A percentile compares a stretch with the other conserved stretches of the same genome.
Evolutionary conservation across 2,329 filamentous ascomycete species (phyloP).

Genomic region (Diaporthe caulivora): DNA sequence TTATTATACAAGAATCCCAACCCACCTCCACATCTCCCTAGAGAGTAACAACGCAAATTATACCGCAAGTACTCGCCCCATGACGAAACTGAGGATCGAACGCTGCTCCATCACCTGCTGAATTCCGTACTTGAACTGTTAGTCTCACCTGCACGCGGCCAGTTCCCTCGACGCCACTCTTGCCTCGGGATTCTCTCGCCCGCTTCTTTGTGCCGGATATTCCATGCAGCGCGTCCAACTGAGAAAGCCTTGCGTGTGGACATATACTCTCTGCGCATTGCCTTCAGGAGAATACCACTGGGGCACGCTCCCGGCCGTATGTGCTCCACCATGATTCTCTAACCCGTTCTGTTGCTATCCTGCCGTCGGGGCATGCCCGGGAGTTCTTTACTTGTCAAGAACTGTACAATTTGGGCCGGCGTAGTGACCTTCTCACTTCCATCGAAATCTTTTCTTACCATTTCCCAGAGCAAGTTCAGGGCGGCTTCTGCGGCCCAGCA

Average conservation of each 20-base stretch:
- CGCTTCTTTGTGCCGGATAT: background rate
- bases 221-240: background rate
- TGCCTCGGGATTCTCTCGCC: background rate
- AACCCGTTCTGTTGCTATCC: background rate
- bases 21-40: background rate
- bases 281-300: background rate
- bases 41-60: background rate
- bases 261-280: background rate
- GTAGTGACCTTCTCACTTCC: conserved; percentile 1
- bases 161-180: background rate
- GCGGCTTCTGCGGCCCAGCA: background rate
- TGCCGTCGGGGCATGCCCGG: background rate
- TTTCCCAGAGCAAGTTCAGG: conserved; percentile 15
- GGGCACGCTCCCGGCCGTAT: background rate
- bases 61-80: background rate
- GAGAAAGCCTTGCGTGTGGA: background rate
- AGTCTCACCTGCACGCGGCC: background rate
- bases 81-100: background rate
- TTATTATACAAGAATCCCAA: background rate
- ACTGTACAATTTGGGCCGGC: conserved; percentile 20
- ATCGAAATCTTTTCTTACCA: background rate
- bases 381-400: background rate
- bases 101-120: background rate
- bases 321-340: background rate
- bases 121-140: background rate